Conservation (phyloP, 257 asterid species). For the Solanum habrochaites region DNA sequence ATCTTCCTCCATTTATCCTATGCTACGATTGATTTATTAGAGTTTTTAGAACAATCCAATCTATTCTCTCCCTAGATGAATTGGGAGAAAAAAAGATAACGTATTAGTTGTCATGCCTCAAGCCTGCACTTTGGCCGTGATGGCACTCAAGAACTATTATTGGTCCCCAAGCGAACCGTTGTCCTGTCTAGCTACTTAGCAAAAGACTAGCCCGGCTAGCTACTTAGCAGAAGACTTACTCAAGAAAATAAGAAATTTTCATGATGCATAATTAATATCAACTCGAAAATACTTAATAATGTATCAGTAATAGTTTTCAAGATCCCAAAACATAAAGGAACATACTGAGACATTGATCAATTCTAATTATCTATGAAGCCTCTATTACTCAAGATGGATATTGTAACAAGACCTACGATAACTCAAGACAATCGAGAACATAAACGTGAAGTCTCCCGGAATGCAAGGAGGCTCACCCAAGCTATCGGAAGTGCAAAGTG, state of each 20-base stretch:
- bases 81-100: background rate
- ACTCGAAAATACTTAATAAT: background rate
- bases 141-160: background rate
- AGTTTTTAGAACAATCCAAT: background rate
- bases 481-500: background rate
- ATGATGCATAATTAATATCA: background rate
- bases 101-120: background rate
- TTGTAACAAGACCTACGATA: too few relatives aligned
- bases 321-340: background rate
- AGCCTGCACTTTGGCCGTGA: background rate
- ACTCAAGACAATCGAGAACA: too few relatives aligned
- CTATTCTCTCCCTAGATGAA: background rate
- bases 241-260: too few relatives aligned
- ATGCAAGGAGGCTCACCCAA: background rate
- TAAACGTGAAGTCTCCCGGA: too few relatives aligned
- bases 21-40: background rate
- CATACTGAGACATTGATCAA: background rate
- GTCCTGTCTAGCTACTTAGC: background rate
- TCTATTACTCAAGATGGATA: background rate
- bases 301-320: background rate
- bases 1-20: background rate
- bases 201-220: background rate
- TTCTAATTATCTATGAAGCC: background rate
- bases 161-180: too few relatives aligned
- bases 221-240: background rate